These are phyloP conservation scores for Sphagnum tenellum DNA, from an alignment of 225 moss, liverwort and hornwort species.

Conservation along the genomic window DNA sequence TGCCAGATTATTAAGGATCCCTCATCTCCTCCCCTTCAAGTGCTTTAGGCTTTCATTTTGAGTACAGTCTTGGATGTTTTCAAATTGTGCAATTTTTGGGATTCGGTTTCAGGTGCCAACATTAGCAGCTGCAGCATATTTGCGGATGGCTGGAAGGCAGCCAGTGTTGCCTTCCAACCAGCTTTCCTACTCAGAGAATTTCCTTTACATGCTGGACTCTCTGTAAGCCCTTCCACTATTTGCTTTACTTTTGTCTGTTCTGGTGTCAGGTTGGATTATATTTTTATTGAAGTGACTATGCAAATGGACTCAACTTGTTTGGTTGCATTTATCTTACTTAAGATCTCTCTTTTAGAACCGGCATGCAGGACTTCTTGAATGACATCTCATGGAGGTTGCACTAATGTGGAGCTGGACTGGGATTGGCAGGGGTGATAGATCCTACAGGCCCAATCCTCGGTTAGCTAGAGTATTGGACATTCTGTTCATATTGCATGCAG, in stretches of 20 bases:
- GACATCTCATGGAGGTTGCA: too few species aligned
- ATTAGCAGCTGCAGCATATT: constrained; percentile 79
- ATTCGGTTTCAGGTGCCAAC: constrained; percentile 60
- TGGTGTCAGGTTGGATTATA: too few species aligned
- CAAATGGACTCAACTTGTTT: too few species aligned
- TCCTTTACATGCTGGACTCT: constrained; percentile 95
- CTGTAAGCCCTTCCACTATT: constrained; percentile 29
- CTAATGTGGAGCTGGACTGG: neutral
- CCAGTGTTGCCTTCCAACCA: constrained; percentile 66
- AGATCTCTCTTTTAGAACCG: too few species aligned
- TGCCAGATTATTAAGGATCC: too few species aligned
- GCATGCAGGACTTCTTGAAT: too few species aligned
- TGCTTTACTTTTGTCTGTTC: too few species aligned
- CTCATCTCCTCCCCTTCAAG: too few species aligned
- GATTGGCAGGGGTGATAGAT: constrained; percentile 64
- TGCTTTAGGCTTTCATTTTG: too few species aligned
- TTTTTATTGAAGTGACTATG: too few species aligned
- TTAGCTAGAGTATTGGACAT: constrained; percentile 84
- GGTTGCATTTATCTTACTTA: too few species aligned
- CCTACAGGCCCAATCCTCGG: constrained; percentile 80
- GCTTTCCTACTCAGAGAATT: constrained; percentile 89
- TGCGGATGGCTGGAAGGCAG: constrained; percentile 91
- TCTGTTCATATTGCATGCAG: constrained; percentile 92
- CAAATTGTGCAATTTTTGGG: neutral
- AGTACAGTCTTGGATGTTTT: neutral